A percentile compares a stretch with the other conserved stretches of the same genome.
Conservation (phyloP, 139 green algal species). For the Chloropicon primus region DNA sequence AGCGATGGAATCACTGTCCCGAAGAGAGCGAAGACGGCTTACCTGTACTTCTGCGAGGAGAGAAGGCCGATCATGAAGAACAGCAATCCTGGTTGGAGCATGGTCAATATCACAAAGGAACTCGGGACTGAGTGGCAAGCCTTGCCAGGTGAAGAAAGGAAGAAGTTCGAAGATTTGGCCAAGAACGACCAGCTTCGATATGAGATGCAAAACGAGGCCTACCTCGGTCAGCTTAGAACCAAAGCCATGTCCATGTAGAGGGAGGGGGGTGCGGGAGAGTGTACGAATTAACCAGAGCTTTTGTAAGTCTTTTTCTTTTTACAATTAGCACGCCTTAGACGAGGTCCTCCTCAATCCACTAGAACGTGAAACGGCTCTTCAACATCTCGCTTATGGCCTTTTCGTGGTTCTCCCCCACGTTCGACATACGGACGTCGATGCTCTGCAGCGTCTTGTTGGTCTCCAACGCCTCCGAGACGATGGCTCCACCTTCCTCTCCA, state of each 20-base stretch:
- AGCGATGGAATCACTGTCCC: neutral
- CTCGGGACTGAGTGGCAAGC: neutral
- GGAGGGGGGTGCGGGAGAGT: neutral
- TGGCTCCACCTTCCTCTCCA: neutral
- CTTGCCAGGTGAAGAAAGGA: neutral
- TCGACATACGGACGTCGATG: conserved; percentile 5
- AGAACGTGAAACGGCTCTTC: neutral
- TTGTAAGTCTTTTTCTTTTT: neutral
- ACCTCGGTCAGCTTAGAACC: neutral
- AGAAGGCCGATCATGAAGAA: neutral
- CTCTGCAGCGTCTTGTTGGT: conserved; percentile 5
- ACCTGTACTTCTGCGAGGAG: neutral
- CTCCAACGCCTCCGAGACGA: conserved; percentile 11
- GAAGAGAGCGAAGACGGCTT: neutral
- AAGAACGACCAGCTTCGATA: neutral
- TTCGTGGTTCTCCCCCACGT: neutral
- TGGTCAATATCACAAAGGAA: neutral
- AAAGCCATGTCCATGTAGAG: neutral
- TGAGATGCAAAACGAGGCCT: neutral
- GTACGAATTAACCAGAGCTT: neutral
- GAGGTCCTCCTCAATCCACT: neutral
- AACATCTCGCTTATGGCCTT: neutral
- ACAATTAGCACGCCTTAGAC: neutral
- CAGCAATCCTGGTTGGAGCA: neutral
- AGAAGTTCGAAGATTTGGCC: neutral